phyloP scores from a whole-genome alignment of 1,284 basidiomycete species.

The Fomitiporia mediterranea region DNA sequence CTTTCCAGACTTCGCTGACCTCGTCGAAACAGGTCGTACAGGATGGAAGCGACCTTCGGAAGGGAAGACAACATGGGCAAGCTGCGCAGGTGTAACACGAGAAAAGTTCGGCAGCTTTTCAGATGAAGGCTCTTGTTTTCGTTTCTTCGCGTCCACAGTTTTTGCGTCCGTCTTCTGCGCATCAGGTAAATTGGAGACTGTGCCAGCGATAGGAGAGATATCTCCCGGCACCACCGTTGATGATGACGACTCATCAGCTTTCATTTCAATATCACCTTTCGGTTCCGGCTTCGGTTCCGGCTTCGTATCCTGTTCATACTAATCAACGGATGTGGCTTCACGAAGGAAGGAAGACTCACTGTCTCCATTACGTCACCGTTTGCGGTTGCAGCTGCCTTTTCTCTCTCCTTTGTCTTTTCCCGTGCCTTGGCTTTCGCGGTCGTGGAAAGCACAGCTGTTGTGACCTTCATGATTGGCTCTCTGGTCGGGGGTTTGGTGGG shows the following conservation, averaged over 20 bases:
- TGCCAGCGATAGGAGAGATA: constrained; percentile 51
- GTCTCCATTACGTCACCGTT: constrained; percentile 73
- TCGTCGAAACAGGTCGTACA: constrained; percentile 75
- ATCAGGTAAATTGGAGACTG: constrained; percentile 45
- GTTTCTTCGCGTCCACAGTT: constrained; percentile 34
- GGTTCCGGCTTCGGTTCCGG: constrained; percentile 51
- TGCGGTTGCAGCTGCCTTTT: constrained; percentile 69
- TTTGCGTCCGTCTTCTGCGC: constrained; percentile 31
- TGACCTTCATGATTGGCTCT: constrained; percentile 85
- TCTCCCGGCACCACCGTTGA: constrained; percentile 43
- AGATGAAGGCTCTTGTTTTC: constrained; percentile 70
- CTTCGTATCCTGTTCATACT: constrained; percentile 58
- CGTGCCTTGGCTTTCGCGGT: constrained; percentile 92
- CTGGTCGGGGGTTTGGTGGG: constrained; percentile 84
- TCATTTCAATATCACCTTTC: constrained; percentile 70
- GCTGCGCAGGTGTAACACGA: constrained; percentile 88
- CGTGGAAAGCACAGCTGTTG: constrained; percentile 90
- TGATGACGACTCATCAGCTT: constrained; percentile 46
- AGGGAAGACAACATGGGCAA: constrained; percentile 82
- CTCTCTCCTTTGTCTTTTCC: constrained; percentile 67
- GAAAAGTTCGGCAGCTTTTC: constrained; percentile 87
- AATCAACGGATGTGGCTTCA: not conserved
- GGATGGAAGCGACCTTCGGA: constrained; percentile 79
- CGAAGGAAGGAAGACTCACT: constrained; percentile 42
- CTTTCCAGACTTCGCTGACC: constrained; percentile 33